Conservation (phyloP, 2,329 filamentous ascomycete genomes). For the Rutstroemia sp. region DNA sequence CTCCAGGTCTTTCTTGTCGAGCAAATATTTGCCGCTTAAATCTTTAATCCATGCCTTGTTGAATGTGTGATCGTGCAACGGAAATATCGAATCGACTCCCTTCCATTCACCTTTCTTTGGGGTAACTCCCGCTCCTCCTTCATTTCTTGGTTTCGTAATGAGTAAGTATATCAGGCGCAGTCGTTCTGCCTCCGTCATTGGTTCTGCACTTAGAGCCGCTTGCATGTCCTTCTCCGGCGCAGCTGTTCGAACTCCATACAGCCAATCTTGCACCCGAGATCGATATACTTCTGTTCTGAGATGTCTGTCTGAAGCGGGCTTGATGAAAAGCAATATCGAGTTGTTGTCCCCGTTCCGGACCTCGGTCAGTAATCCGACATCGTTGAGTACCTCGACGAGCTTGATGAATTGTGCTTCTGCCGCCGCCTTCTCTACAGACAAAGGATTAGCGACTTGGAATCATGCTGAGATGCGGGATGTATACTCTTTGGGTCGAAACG, state of each 20-base stretch:
- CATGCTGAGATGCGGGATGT: neutral
- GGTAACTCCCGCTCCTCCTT: slow-evolving; percentile 74
- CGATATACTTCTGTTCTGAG: slow-evolving; percentile 77
- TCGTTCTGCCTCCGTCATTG: slow-evolving; percentile 80
- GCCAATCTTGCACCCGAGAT: slow-evolving; percentile 86
- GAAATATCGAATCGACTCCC: slow-evolving; percentile 66
- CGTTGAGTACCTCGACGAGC: slow-evolving; percentile 66
- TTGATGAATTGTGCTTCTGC: slow-evolving; percentile 71
- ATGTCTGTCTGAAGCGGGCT: slow-evolving; percentile 66
- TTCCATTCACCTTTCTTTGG: slow-evolving; percentile 64
- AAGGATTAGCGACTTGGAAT: slow-evolving; percentile 15
- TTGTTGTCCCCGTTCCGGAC: slow-evolving; percentile 71
- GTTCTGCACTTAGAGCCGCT: slow-evolving; percentile 61
- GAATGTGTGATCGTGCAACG: slow-evolving; percentile 68
- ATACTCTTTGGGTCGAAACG: slow-evolving; percentile 61
- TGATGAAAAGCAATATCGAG: slow-evolving; percentile 76
- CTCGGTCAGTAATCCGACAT: slow-evolving; percentile 78
- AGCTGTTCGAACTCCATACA: slow-evolving; percentile 74
- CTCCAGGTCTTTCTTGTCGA: slow-evolving; percentile 61
- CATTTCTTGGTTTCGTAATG: slow-evolving; percentile 63
- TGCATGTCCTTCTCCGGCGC: slow-evolving; percentile 68
- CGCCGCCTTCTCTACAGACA: slow-evolving; percentile 50
- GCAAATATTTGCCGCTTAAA: slow-evolving; percentile 64
- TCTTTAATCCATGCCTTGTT: slow-evolving; percentile 70
- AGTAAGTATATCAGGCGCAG: slow-evolving; percentile 82